Conservation (phyloP, 139 green algal species). For the Pleodorina starrii region DNA sequence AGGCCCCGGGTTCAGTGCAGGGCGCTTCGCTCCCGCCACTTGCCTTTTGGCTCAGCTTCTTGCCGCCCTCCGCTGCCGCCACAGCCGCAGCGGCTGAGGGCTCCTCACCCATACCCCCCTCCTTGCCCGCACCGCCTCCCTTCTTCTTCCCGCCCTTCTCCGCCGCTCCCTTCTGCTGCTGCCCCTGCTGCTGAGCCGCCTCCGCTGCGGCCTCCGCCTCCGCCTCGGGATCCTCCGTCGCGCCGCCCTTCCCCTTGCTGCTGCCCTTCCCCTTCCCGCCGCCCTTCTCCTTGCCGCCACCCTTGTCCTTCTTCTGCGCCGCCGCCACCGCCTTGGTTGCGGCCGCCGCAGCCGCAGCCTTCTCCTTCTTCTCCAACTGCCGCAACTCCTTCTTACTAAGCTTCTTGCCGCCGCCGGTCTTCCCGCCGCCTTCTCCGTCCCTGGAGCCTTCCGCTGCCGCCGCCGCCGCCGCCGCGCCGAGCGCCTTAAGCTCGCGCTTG, state of each 20-base stretch:
- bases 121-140: not conserved
- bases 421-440: not conserved
- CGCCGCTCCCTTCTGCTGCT: not conserved
- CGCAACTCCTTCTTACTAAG: not conserved
- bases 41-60: conserved; percentile 50
- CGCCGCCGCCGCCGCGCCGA: not conserved
- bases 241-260: not conserved
- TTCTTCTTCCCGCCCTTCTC: not conserved
- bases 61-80: not conserved
- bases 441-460: conserved; percentile 8
- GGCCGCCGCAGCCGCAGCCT: not conserved
- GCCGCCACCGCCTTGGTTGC: not conserved
- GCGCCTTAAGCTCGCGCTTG: not conserved
- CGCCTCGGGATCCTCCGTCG: not conserved
- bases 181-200: not conserved
- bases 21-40: no score
- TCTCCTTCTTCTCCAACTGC: conserved; percentile 48
- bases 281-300: not conserved
- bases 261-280: not conserved
- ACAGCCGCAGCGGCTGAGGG: not conserved
- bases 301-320: conserved; percentile 27
- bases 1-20: no score
- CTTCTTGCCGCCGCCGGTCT: not conserved
- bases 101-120: not conserved
- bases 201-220: not conserved